A percentile compares a stretch with the other conserved stretches of the same genome.
Evolutionary conservation across 176 grass and related monocot genomes (phyloP).

Genomic region (Paspalum notatum): DNA sequence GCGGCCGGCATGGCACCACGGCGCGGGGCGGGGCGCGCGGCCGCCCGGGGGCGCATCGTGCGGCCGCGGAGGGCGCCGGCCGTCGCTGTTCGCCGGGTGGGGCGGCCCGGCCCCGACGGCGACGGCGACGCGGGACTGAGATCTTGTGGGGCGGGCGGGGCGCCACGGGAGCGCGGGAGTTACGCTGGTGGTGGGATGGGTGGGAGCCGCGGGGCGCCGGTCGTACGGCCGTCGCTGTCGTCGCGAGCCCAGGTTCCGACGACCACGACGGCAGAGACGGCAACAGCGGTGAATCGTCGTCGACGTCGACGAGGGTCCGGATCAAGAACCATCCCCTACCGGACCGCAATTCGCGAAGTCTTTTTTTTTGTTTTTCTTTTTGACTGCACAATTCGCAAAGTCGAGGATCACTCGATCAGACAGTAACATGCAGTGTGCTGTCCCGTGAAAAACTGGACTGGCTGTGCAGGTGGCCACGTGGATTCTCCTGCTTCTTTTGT

Average conservation of each 20-base stretch:
- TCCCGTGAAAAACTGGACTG: too few species aligned
- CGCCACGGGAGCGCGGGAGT: constrained; percentile 28
- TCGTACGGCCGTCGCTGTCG: constrained; percentile 17
- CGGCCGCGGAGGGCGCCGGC: background rate
- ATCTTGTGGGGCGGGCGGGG: constrained; percentile 32
- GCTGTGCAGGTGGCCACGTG: too few species aligned
- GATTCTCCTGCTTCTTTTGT: too few species aligned
- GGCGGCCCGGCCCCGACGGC: background rate
- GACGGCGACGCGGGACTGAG: constrained; percentile 35
- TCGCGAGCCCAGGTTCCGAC: constrained; percentile 10
- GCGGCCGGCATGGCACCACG: constrained; percentile 24
- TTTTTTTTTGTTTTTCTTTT: too few species aligned
- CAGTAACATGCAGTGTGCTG: too few species aligned
- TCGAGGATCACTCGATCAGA: background rate
- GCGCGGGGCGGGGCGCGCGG: background rate
- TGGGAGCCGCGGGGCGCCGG: constrained; percentile 2
- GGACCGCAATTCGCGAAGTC: too few species aligned
- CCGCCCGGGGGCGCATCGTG: constrained; percentile 22
- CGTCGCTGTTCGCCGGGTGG: background rate
- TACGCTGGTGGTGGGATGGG: background rate
- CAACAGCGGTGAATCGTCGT: background rate
- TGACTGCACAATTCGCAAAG: too few species aligned
- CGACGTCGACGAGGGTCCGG: too few species aligned
- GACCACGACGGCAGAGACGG: background rate
- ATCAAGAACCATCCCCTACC: too few species aligned